A percentile compares a stretch with the other conserved stretches of the same genome.
Evolutionary conservation across 2,329 filamentous ascomycete species (phyloP).

Genomic region (Macrophomina pseudophaseolina): DNA sequence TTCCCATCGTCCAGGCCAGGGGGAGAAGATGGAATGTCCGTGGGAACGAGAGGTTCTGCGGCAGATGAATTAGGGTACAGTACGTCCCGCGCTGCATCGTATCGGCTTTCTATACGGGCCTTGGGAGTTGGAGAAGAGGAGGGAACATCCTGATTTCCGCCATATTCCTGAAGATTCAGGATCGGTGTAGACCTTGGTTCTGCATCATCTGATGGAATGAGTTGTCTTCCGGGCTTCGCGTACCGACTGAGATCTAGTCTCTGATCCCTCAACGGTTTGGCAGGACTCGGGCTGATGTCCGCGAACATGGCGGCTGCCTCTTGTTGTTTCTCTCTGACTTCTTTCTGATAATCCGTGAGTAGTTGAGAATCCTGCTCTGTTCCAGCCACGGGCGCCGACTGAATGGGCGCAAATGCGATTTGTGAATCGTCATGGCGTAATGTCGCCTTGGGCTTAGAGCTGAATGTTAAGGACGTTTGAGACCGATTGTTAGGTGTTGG

Average conservation of each 20-base stretch:
- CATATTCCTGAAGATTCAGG: constrained; percentile 42
- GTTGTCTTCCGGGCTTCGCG: neutral
- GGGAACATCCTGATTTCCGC: constrained; percentile 52
- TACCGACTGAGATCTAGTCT: neutral
- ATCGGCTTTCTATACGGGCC: constrained; percentile 35
- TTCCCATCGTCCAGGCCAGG: constrained; percentile 28
- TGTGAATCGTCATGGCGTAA: constrained; percentile 83
- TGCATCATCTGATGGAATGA: neutral
- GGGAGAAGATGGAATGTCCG: constrained; percentile 30
- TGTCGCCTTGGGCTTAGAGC: constrained; percentile 54
- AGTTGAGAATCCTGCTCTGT: constrained; percentile 67
- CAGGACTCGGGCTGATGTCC: constrained; percentile 54
- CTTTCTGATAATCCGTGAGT: constrained; percentile 78
- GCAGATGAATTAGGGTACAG: constrained; percentile 12
- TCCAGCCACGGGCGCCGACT: constrained; percentile 59
- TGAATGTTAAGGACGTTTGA: neutral
- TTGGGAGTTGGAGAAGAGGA: constrained; percentile 60
- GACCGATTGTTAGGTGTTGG: neutral
- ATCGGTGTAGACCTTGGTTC: constrained; percentile 46
- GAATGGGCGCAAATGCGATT: constrained; percentile 74
- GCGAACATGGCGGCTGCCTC: constrained; percentile 70
- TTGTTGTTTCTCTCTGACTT: constrained; percentile 75
- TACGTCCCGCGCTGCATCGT: neutral
- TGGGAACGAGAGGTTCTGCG: neutral
- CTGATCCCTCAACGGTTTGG: constrained; percentile 26